These are phyloP conservation scores for Jamesozyma piceae DNA, from an alignment of 805 yeast species.

Conservation along the genomic window DNA sequence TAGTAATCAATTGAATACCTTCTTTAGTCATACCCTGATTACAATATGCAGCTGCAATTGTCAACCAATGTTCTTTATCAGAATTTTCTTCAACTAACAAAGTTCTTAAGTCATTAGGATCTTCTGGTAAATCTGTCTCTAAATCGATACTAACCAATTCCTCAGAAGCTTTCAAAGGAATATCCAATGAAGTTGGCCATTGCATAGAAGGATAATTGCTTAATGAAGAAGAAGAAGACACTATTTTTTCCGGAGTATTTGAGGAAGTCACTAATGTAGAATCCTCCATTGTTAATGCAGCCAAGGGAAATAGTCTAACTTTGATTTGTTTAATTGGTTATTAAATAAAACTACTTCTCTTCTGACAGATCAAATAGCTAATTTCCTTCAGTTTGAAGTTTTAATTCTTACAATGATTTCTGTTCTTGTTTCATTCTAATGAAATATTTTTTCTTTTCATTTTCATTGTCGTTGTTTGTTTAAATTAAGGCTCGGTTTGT, in stretches of 20 bases:
- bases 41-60: constrained; percentile 73
- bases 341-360: too few species aligned
- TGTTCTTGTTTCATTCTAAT: too few species aligned
- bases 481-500: too few species aligned
- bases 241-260: not conserved
- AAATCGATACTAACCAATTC: constrained; percentile 83
- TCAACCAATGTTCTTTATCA: constrained; percentile 70
- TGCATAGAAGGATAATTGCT: constrained; percentile 23
- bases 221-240: not conserved
- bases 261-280: not conserved
- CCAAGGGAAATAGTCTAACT: too few species aligned
- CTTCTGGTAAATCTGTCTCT: constrained; percentile 77
- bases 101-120: constrained; percentile 71
- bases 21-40: constrained; percentile 48
- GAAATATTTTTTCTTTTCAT: too few species aligned
- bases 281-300: not conserved
- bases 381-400: too few species aligned
- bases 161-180: constrained; percentile 67
- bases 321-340: too few species aligned
- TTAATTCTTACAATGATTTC: too few species aligned
- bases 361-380: too few species aligned
- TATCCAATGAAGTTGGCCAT: constrained; percentile 34
- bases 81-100: constrained; percentile 76
- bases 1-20: constrained; percentile 52
- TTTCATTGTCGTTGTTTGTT: too few species aligned